Evolutionary conservation across 257 asterid species (phyloP).

Genomic region (Mitragyna speciosa): DNA sequence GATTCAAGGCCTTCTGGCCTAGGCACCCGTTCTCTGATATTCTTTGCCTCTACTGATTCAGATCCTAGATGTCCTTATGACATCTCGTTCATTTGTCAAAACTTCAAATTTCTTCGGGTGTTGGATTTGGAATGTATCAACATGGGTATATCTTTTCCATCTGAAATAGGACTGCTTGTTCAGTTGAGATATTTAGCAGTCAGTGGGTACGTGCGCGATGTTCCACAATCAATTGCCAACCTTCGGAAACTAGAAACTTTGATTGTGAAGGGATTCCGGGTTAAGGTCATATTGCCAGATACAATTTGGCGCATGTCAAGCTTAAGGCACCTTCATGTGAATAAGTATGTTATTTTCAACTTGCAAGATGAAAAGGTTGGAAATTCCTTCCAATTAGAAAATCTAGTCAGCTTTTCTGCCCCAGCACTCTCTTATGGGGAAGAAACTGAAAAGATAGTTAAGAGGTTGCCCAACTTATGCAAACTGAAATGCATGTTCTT

Average conservation of each 20-base stretch:
- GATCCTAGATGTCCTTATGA: constrained; percentile 12
- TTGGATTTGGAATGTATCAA: constrained; percentile 13
- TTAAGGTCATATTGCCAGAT: constrained; percentile 5
- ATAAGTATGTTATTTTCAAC: neutral
- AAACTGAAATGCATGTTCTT: constrained; percentile 16
- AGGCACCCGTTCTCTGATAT: neutral
- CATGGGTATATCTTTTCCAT: neutral
- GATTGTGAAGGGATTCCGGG: neutral
- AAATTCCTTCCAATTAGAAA: neutral
- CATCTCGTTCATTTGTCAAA: constrained; percentile 4
- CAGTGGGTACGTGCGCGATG: neutral
- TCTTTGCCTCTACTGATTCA: constrained; percentile 5
- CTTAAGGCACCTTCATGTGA: constrained; percentile 15
- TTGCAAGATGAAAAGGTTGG: neutral
- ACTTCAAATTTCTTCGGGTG: constrained; percentile 9
- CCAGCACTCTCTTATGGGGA: neutral
- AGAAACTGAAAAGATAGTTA: neutral
- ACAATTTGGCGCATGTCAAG: constrained; percentile 17
- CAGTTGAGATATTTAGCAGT: constrained; percentile 22
- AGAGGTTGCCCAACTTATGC: constrained; percentile 7
- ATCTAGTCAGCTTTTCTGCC: constrained; percentile 16
- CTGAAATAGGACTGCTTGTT: neutral
- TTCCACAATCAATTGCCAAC: constrained; percentile 4
- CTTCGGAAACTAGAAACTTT: constrained; percentile 19
- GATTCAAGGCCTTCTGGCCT: constrained; percentile 10